Conservation (phyloP, 2,329 filamentous ascomycete genomes). For the Aciculosporium take region DNA sequence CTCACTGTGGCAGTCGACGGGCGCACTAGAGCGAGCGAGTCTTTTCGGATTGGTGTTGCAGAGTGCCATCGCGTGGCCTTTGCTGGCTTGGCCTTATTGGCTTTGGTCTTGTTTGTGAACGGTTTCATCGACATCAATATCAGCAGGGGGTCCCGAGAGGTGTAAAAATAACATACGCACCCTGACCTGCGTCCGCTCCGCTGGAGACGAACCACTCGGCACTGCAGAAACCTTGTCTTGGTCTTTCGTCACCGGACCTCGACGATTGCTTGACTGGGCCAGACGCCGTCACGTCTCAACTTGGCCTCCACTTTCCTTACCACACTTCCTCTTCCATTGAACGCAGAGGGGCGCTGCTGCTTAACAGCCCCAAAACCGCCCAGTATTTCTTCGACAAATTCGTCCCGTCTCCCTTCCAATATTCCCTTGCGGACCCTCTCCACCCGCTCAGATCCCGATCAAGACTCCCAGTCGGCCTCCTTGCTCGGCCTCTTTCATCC, state of each 20-base stretch:
- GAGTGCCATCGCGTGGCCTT: neutral
- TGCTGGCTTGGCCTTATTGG: neutral
- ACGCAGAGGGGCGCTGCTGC: constrained; percentile 57
- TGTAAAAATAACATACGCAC: too few species aligned
- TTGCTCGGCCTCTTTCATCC: constrained; percentile 18
- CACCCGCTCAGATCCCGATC: constrained; percentile 21
- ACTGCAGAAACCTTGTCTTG: constrained; percentile 10
- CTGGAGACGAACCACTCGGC: constrained; percentile 2
- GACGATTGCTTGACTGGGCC: constrained; percentile 14
- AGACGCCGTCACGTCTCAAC: constrained; percentile 10
- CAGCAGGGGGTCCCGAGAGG: too few species aligned
- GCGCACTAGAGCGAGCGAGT: neutral
- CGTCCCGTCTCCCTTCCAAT: constrained; percentile 59
- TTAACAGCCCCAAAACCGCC: constrained; percentile 58
- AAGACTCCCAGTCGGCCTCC: constrained; percentile 26
- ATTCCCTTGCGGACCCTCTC: constrained; percentile 74
- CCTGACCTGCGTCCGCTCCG: neutral
- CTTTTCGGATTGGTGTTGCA: neutral
- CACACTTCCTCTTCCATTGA: constrained; percentile 20
- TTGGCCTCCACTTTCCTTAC: constrained; percentile 14
- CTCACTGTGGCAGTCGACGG: neutral
- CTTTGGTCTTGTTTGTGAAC: too few species aligned
- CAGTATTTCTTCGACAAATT: constrained; percentile 73
- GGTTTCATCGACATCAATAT: too few species aligned
- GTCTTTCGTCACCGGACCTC: constrained; percentile 16